These are phyloP conservation scores for Cicer pinnatifidum DNA, from an alignment of 306 rosid species.

Conservation along the genomic window DNA sequence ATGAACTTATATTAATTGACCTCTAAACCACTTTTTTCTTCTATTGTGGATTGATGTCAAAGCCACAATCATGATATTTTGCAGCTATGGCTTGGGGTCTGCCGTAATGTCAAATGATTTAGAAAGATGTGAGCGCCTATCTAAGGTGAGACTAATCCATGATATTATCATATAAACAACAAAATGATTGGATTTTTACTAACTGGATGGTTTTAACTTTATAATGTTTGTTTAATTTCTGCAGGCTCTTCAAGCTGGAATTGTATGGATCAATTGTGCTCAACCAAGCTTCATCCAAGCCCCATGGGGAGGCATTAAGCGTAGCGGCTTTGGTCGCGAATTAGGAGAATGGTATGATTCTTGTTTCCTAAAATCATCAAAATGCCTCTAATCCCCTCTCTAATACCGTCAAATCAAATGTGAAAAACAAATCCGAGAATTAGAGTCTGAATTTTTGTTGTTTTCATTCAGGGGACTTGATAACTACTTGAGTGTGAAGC, in stretches of 20 bases:
- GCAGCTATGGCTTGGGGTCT: conserved; percentile 84
- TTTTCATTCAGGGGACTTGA: conserved; percentile 75
- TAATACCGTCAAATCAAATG: conserved; percentile 18
- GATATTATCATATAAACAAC: conserved; percentile 23
- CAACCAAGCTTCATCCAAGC: conserved; percentile 98
- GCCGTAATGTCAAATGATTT: conserved; percentile 90
- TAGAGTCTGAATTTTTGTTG: conserved; percentile 3
- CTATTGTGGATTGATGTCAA: conserved; percentile 28
- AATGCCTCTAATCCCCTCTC: neutral
- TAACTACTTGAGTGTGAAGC: conserved; percentile 88
- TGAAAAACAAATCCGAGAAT: conserved; percentile 29
- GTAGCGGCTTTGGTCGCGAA: conserved; percentile 98
- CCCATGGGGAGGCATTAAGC: conserved; percentile 98
- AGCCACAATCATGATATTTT: conserved; percentile 41
- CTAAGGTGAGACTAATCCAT: conserved; percentile 66
- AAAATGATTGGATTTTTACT: conserved; percentile 22
- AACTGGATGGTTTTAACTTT: conserved; percentile 14
- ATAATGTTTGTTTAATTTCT: conserved; percentile 4
- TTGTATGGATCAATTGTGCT: conserved; percentile 97
- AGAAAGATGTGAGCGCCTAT: conserved; percentile 87
- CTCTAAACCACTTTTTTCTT: conserved; percentile 1
- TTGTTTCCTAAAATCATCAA: conserved; percentile 36
- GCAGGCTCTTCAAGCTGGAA: conserved; percentile 86
- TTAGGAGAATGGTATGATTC: conserved; percentile 85
- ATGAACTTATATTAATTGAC: conserved; percentile 24